Evolutionary conservation across 2,329 filamentous ascomycete species (phyloP), one percentile per base, ranked within the genome.

Genomic region (Calonectria pseudoturangicola): DNA sequence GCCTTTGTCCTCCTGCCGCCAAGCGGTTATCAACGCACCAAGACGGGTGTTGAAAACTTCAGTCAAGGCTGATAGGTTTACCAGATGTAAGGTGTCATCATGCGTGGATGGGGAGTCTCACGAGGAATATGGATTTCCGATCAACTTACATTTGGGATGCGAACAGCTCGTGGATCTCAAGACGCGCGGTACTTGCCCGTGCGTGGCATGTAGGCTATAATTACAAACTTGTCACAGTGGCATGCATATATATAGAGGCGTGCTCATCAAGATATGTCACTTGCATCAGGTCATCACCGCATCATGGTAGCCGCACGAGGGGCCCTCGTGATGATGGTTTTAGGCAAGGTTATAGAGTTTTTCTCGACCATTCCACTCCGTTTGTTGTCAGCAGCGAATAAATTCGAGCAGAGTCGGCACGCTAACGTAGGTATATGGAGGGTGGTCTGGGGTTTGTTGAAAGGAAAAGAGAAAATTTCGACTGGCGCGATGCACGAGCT

Each of bases 311-410:
- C 89, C 89, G 85, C 89, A 82, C 88, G 83, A 88, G 89, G 89
- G 90, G 89, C 90, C 89, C 90, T 92, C 90, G 88, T 91, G 89
- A 91, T 87, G 85, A 92, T 91, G 90, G 90, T 92, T 92, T 92
- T 92, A 88, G 86, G 86, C 89, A 91, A 90, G 86, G 88, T 88
- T 87, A 76, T 81, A 76, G 82, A 83, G 83, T 83, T 89, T 86
- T 81, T 92, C 90, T 92, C 82, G 89, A 90, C 90, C 86, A 88
- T 87, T 71, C 83, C 87, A 87, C 87, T 85, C 84, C 84, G 83
- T 54, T 86, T 86, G 39, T 65, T 79, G 76, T 83, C 89, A 89
- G 87, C 80, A 83, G 81, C 82, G 80, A 78, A 78, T 36, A 74
- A 74, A 66, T 66, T 77, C 80, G 76, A 81, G 72, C 76, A 78